These are phyloP conservation scores for Porpolomopsis calyptriformis DNA, from an alignment of 768 basidiomycete species.

Conservation along the genomic window DNA sequence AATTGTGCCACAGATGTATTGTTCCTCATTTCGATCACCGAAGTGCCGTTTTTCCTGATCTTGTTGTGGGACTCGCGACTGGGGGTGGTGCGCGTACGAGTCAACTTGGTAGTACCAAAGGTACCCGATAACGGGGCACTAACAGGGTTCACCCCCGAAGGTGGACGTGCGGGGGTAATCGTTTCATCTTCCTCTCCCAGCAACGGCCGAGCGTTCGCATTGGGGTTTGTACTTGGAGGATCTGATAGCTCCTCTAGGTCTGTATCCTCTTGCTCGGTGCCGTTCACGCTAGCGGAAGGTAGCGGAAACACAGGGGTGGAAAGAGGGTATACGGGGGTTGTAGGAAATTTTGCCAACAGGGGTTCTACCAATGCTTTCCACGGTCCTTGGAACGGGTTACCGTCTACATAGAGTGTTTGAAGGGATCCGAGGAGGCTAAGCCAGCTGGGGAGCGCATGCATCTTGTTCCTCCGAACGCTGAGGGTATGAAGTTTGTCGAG, in stretches of 20 bases:
- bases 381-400: slow-evolving; percentile 90
- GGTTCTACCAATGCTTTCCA: slow-evolving; percentile 88
- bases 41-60: slow-evolving; percentile 25
- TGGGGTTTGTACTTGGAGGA: slow-evolving; percentile 30
- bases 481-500: slow-evolving; percentile 80
- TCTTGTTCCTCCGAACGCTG: slow-evolving; percentile 79
- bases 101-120: slow-evolving; percentile 27
- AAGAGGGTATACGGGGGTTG: slow-evolving; percentile 53
- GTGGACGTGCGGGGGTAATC: slow-evolving; percentile 53
- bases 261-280: slow-evolving; percentile 34
- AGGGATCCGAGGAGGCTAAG: slow-evolving; percentile 77
- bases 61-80: slow-evolving; percentile 45
- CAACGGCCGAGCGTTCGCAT: slow-evolving; percentile 19
- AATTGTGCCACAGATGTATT: slow-evolving; percentile 11
- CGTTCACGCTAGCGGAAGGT: slow-evolving; percentile 33
- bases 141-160: slow-evolving; percentile 34
- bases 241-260: slow-evolving; percentile 53
- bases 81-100: slow-evolving; percentile 67
- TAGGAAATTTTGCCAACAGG: slow-evolving; percentile 52
- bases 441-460: slow-evolving; percentile 90
- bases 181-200: slow-evolving; percentile 67
- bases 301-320: slow-evolving; percentile 52
- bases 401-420: slow-evolving; percentile 85
- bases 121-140: slow-evolving; percentile 10
- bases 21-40: slow-evolving; percentile 17